A percentile compares a stretch with the other conserved stretches of the same genome.
These are phyloP conservation scores for Penicillium sp. DNA, from an alignment of 2,329 filamentous ascomycete genomes.

Conservation along the genomic window DNA sequence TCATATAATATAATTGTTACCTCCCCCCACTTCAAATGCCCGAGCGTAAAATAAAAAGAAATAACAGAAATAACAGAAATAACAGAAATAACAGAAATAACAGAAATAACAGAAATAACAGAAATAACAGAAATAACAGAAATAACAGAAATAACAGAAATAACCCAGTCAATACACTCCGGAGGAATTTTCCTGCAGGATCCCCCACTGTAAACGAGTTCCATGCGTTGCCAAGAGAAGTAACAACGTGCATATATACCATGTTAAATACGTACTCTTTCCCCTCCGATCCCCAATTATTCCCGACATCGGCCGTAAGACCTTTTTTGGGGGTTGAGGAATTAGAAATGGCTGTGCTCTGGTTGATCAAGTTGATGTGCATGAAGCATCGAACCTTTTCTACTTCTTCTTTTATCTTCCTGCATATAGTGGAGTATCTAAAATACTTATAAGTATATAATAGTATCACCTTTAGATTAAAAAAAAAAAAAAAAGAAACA, in stretches of 20 bases:
- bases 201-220: slow-evolving; percentile 5
- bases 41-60: neutral
- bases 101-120: too few relatives aligned
- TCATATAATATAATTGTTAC: neutral
- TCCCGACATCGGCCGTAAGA: slow-evolving; percentile 12
- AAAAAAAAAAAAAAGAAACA: neutral
- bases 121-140: too few relatives aligned
- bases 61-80: too few relatives aligned
- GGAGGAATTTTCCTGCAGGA: slow-evolving; percentile 8
- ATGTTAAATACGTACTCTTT: neutral
- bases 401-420: neutral
- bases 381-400: slow-evolving; percentile 2
- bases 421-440: neutral
- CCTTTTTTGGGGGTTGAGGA: neutral
- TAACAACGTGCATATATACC: neutral
- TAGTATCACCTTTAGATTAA: neutral
- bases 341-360: neutral
- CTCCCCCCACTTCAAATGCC: neutral
- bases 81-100: too few relatives aligned
- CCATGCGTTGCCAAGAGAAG: slow-evolving; percentile 4
- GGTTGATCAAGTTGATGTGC: neutral
- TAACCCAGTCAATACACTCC: neutral
- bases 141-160: too few relatives aligned
- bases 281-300: neutral
- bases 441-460: neutral